Base-by-base conservation (phyloP, 2,329 filamentous ascomycete genomes). In the Raffaelea arxii region DNA sequence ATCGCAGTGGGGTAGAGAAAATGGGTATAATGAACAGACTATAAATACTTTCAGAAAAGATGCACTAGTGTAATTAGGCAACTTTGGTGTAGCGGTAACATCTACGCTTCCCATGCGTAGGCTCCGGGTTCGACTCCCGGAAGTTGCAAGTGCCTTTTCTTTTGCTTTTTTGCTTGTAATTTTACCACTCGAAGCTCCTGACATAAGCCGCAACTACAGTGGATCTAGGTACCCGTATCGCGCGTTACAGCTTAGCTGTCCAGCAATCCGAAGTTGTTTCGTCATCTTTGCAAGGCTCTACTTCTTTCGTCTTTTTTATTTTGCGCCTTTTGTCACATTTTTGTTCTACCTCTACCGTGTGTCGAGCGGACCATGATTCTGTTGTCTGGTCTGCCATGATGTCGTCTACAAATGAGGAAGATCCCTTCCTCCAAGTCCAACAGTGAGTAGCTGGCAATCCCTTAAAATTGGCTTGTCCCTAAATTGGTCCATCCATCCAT, bases 341-440 rank as follows among this genome's bases (percentile, higher is more conserved):
- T 16, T 36, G 16, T n/a, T n/a, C n/a, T n/a, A n/a, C n/a, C n/a
- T n/a, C n/a, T n/a, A n/a, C n/a, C n/a, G n/a, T n/a, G n/a, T n/a
- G n/a, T n/a, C n/a, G n/a, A n/a, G n/a, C n/a, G n/a, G n/a, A n/a
- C n/a, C n/a, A n/a, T n/a, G n/a, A n/a, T n/a, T n/a, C n/a, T n/a
- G n/a, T n/a, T n/a, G n/a, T n/a, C n/a, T n/a, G n/a, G n/a, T n/a
- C n/a, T n/a, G n/a, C n/a, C n/a, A 82, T 81, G 75, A 83, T 83
- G 78, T 78, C 78, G 65, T 81, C 78, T 54, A 77, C 71, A 7
- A 78, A 76, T 61, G 78, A 82, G 58, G 72, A 80, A 67, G 80
- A 84, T 60, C 80, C 80, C 39, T 84, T 84, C 71, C 77, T 84
- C 67, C 78, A 84, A 62, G 80, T 84, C 57, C 80, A 84, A 59